A percentile compares a stretch with the other conserved stretches of the same genome.
Conservation (phyloP, 495 filamentous ascomycete species). For the Aspergillus panamensis region DNA sequence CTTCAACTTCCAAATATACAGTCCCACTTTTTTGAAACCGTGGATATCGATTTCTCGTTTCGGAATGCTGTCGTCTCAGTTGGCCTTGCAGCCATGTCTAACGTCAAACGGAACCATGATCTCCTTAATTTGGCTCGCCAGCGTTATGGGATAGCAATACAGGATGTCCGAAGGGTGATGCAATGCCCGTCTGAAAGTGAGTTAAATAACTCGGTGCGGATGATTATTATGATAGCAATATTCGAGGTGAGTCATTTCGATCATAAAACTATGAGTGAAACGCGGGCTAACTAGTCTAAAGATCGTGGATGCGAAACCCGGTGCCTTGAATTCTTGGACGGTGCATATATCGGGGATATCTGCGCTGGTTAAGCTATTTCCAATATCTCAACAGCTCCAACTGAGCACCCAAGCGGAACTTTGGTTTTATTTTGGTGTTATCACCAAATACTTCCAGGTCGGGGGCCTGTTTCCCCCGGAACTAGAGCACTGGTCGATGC, state of each 20-base stretch:
- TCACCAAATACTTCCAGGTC: conserved; percentile 3
- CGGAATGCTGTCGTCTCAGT: conserved; percentile 5
- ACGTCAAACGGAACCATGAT: neutral
- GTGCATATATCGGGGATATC: conserved; percentile 5
- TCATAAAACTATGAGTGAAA: neutral
- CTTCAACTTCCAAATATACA: neutral
- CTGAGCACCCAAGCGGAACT: conserved; percentile 1
- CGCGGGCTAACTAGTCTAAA: neutral
- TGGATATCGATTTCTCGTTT: neutral
- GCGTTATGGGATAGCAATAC: conserved; percentile 2
- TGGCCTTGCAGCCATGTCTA: conserved; percentile 12
- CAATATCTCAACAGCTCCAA: neutral
- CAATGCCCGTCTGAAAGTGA: neutral
- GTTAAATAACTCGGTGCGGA: neutral
- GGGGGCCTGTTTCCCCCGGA: conserved; percentile 4
- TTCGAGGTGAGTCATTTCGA: conserved; percentile 4
- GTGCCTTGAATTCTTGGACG: neutral
- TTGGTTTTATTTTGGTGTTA: conserved; percentile 10
- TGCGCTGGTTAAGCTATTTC: conserved; percentile 3
- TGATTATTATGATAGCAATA: conserved; percentile 6
- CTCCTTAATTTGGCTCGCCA: conserved; percentile 1
- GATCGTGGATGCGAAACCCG: conserved; percentile 8
- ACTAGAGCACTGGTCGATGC: neutral
- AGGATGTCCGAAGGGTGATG: neutral
- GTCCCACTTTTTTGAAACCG: neutral